A percentile compares a stretch with the other conserved stretches of the same genome.
Evolutionary conservation across 495 filamentous ascomycete genomes (phyloP).

Genomic region (Podospora pseudoanserina): DNA sequence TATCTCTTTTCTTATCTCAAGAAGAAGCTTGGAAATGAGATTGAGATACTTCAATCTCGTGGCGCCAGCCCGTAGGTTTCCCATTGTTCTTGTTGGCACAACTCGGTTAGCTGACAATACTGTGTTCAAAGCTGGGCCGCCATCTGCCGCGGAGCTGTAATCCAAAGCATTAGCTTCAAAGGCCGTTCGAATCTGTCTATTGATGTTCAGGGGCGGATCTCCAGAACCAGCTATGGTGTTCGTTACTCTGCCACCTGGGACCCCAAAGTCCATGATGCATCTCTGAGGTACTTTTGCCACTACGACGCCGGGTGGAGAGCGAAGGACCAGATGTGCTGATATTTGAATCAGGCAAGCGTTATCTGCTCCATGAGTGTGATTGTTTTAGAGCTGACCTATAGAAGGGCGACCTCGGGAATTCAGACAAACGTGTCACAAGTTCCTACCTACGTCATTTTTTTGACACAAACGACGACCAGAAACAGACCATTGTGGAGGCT

Average conservation of each 20-base stretch:
- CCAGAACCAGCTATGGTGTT: slow-evolving; percentile 6
- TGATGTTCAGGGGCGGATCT: slow-evolving; percentile 5
- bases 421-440: too few relatives aligned
- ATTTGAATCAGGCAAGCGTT: too few relatives aligned
- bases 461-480: too few relatives aligned
- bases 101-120: too few relatives aligned
- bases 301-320: too few relatives aligned
- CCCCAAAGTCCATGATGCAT: not conserved
- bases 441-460: too few relatives aligned
- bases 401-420: too few relatives aligned
- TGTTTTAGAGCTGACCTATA: too few relatives aligned
- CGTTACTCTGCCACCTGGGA: not conserved
- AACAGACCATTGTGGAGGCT: too few relatives aligned
- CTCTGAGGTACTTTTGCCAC: not conserved
- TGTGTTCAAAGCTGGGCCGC: slow-evolving; percentile 9
- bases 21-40: not conserved
- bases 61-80: slow-evolving; percentile 12
- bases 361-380: too few relatives aligned
- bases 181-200: not conserved
- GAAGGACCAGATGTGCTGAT: not conserved
- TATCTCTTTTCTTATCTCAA: slow-evolving; percentile 12
- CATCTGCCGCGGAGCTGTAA: slow-evolving; percentile 14
- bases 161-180: not conserved
- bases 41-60: slow-evolving; percentile 15
- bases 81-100: too few relatives aligned